A percentile compares a stretch with the other conserved stretches of the same genome.
phyloP scores from a whole-genome alignment of 78 protist species.

The Polysphondylium violaceum region DNA sequence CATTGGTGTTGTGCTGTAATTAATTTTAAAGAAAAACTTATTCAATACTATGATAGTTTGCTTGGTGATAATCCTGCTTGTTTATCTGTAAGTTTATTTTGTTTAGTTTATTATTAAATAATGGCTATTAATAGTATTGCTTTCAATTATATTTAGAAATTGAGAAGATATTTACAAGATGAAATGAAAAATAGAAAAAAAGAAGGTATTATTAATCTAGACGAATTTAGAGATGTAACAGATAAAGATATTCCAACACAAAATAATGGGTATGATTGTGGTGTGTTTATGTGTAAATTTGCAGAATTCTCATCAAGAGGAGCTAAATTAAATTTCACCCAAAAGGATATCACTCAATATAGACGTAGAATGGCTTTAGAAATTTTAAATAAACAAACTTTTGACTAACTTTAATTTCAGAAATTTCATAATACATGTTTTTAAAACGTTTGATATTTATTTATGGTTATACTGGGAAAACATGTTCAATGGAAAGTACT shows the following conservation, averaged over 20 bases:
- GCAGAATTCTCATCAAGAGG: conserved; percentile 84
- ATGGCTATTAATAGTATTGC: background rate
- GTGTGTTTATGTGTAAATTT: conserved; percentile 89
- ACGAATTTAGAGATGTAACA: conserved; percentile 24
- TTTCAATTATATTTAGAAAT: background rate
- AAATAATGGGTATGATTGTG: conserved; percentile 91
- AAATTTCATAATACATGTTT: no score
- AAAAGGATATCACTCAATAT: conserved; percentile 64
- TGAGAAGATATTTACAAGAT: conserved; percentile 25
- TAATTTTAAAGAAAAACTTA: conserved; percentile 75
- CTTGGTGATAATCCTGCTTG: conserved; percentile 33
- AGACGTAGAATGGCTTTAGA: conserved; percentile 65
- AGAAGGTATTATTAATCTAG: conserved; percentile 27
- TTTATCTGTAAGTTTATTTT: conserved; percentile 16
- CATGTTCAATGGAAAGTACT: no score
- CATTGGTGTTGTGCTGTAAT: conserved; percentile 93
- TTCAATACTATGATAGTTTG: conserved; percentile 91
- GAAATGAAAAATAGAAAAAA: conserved; percentile 65
- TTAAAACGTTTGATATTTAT: no score
- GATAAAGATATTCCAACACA: conserved; percentile 83
- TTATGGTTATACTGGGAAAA: no score
- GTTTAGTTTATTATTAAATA: background rate
- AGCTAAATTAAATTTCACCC: conserved; percentile 24
- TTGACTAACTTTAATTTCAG: no score
- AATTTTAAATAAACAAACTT: conserved; percentile 22